These are phyloP conservation scores for Kurtzmaniella quercitrusa DNA, from an alignment of 1,139 yeast species.

Conservation along the genomic window DNA sequence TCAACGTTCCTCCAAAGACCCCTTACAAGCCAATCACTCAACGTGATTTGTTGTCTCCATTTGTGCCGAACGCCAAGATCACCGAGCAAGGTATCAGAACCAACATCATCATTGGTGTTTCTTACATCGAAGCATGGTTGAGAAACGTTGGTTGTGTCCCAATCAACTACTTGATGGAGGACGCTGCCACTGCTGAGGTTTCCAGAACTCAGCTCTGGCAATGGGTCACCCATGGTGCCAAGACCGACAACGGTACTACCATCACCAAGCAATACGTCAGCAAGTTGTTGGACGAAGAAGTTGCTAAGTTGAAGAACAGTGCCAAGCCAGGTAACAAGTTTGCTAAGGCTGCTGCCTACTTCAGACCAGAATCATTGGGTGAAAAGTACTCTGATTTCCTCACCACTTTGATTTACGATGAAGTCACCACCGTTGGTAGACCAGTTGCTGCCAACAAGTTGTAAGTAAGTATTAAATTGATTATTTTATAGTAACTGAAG, in stretches of 20 bases:
- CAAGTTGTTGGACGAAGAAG: constrained; percentile 58
- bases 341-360: constrained; percentile 60
- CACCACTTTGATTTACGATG: constrained; percentile 67
- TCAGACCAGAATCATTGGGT: constrained; percentile 63
- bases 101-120: constrained; percentile 67
- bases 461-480: constrained; percentile 15
- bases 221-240: constrained; percentile 75
- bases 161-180: constrained; percentile 80
- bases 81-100: constrained; percentile 73
- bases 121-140: constrained; percentile 82
- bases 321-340: constrained; percentile 53
- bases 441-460: constrained; percentile 42
- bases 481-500: not conserved
- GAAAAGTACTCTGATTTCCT: constrained; percentile 70
- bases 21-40: constrained; percentile 52
- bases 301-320: constrained; percentile 46
- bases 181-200: constrained; percentile 85
- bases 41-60: constrained; percentile 67
- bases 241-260: constrained; percentile 54
- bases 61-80: constrained; percentile 57
- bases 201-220: constrained; percentile 80
- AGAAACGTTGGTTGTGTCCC: constrained; percentile 80
- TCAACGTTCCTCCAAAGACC: constrained; percentile 52
- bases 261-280: constrained; percentile 57
- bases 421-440: constrained; percentile 55